Conservation (phyloP, 306 rosid genomes). For the Cicer yamashitae region DNA sequence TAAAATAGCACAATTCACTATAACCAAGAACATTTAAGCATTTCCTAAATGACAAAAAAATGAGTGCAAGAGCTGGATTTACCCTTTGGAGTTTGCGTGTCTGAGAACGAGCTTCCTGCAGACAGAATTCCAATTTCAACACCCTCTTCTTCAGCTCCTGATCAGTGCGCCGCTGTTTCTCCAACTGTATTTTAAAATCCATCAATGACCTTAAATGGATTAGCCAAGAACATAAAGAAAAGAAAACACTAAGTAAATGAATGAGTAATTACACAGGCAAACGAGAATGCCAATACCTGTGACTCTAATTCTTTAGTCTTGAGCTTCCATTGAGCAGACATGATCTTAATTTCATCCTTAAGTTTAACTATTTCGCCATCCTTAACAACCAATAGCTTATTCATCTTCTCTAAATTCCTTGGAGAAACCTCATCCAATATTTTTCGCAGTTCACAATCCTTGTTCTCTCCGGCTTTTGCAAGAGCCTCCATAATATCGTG, state of each 20-base stretch:
- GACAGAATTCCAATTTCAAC: constrained; percentile 88
- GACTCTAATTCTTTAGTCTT: constrained; percentile 94
- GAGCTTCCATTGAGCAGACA: constrained; percentile 88
- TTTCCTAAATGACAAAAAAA: neutral
- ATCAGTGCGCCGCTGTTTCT: constrained; percentile 90
- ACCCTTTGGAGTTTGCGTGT: constrained; percentile 97
- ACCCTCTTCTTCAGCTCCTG: constrained; percentile 95
- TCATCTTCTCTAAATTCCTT: constrained; percentile 77
- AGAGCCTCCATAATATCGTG: constrained; percentile 82
- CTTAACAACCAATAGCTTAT: constrained; percentile 68
- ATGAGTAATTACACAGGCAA: constrained; percentile 15
- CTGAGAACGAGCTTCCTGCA: constrained; percentile 93
- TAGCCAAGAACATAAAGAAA: constrained; percentile 18
- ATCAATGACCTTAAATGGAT: constrained; percentile 36
- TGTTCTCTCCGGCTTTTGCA: constrained; percentile 65
- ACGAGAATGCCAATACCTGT: constrained; percentile 63
- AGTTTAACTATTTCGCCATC: constrained; percentile 79
- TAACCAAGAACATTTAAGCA: constrained; percentile 1
- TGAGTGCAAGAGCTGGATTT: constrained; percentile 32
- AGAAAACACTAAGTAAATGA: neutral
- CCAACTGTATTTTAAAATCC: constrained; percentile 65
- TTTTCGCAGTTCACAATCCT: constrained; percentile 78
- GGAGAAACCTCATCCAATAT: constrained; percentile 86
- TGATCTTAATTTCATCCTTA: constrained; percentile 80
- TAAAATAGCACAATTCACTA: neutral